Evolutionary conservation across 495 filamentous ascomycete species (phyloP).

Genomic region (Parmelia sp.): DNA sequence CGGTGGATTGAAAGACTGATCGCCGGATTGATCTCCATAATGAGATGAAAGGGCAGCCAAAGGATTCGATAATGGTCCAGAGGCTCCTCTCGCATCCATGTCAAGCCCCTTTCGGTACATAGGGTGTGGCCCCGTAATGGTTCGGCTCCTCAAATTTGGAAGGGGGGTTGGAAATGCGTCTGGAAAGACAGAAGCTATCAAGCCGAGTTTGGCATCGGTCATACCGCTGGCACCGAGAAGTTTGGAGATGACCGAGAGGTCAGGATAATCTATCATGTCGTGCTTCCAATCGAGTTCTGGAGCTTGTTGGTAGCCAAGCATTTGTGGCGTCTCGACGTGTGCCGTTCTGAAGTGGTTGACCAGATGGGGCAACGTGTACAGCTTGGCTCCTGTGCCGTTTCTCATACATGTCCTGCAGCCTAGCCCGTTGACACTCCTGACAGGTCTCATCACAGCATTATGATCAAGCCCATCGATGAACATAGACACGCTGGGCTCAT

Average conservation of each 20-base stretch:
- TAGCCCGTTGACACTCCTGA: conserved; percentile 59
- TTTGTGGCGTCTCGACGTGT: conserved; percentile 41
- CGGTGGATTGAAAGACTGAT: conserved; percentile 24
- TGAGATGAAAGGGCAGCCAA: conserved; percentile 8
- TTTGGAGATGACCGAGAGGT: conserved; percentile 41
- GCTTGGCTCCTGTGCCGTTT: conserved; percentile 37
- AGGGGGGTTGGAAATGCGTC: conserved; percentile 30
- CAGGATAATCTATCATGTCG: conserved; percentile 66
- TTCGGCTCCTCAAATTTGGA: conserved; percentile 29
- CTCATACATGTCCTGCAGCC: conserved; percentile 54
- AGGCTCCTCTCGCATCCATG: not conserved
- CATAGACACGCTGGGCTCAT: conserved; percentile 50
- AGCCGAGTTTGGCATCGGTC: conserved; percentile 47
- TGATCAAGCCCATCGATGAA: conserved; percentile 63
- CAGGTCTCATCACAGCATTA: conserved; percentile 57
- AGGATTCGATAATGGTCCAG: not conserved
- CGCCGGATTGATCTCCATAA: conserved; percentile 11
- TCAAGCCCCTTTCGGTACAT: conserved; percentile 27
- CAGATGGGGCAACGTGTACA: conserved; percentile 55
- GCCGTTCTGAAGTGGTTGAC: conserved; percentile 60
- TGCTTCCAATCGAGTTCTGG: conserved; percentile 52
- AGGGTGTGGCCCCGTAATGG: conserved; percentile 28
- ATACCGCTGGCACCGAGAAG: conserved; percentile 46
- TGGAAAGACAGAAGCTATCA: conserved; percentile 56
- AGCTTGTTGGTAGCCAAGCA: conserved; percentile 13